Evolutionary conservation across 2,329 filamentous ascomycete genomes (phyloP).

Genomic region (Lasiodiplodia sp.): DNA sequence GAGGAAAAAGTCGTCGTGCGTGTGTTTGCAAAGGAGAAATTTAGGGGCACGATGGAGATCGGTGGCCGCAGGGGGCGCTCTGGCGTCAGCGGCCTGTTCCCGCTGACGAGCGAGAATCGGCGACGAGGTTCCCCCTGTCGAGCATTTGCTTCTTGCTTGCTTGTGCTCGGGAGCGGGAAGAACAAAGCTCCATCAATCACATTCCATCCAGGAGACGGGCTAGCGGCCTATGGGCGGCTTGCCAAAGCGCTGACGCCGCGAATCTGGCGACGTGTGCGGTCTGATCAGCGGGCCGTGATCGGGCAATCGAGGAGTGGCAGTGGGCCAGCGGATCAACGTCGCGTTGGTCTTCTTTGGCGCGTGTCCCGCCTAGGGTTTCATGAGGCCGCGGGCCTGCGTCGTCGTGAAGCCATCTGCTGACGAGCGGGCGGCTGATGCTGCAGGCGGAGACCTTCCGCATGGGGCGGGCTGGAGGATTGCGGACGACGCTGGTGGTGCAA

Average conservation of each 20-base stretch:
- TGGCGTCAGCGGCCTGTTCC: slow-evolving; percentile 10
- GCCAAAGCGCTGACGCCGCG: slow-evolving; percentile 23
- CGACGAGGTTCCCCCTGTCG: slow-evolving; percentile 16
- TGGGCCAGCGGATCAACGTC: slow-evolving; percentile 25
- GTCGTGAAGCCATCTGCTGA: not conserved
- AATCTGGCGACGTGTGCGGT: slow-evolving; percentile 20
- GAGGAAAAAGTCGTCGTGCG: slow-evolving; percentile 13
- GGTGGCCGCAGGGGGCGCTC: slow-evolving; percentile 10
- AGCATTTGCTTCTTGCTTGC: slow-evolving; percentile 23
- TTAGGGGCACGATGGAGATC: slow-evolving; percentile 27
- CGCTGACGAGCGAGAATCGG: slow-evolving; percentile 19
- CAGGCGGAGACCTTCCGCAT: slow-evolving; percentile 15
- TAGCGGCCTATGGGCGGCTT: slow-evolving; percentile 19
- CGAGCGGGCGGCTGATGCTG: slow-evolving; percentile 5
- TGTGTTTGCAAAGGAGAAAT: slow-evolving; percentile 28
- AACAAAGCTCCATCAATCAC: slow-evolving; percentile 28
- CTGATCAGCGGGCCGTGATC: slow-evolving; percentile 23
- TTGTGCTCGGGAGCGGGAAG: slow-evolving; percentile 26
- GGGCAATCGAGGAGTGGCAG: slow-evolving; percentile 17
- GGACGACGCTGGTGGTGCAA: not conserved
- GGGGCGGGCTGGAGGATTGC: not conserved
- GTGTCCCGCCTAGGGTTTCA: slow-evolving; percentile 25
- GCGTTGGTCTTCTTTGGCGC: slow-evolving; percentile 23
- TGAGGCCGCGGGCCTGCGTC: not conserved
- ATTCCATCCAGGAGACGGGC: slow-evolving; percentile 22